Conservation (phyloP, 306 rosid genomes). For the Rosa multiflora region DNA sequence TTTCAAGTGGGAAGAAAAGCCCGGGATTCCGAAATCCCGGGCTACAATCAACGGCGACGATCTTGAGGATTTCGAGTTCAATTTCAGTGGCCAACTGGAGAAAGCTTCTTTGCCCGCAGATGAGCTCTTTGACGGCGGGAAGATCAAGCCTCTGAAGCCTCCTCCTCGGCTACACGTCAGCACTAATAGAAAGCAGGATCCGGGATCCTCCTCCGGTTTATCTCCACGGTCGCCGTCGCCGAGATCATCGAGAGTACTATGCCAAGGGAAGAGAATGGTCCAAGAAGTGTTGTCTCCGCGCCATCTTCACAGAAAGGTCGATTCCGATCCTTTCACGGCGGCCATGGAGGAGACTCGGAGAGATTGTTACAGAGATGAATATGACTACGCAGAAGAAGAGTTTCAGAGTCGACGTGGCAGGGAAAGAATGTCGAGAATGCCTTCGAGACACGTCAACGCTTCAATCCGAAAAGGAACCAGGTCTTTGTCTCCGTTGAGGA, state of each 20-base stretch:
- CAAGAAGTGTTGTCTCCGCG: slow-evolving; percentile 47
- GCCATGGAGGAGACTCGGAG: slow-evolving; percentile 42
- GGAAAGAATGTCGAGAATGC: slow-evolving; percentile 25
- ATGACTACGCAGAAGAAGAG: not conserved
- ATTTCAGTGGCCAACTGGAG: slow-evolving; percentile 53
- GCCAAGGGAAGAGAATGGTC: slow-evolving; percentile 38
- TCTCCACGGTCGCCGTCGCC: slow-evolving; percentile 30
- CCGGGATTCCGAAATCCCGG: slow-evolving; percentile 50
- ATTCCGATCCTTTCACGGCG: slow-evolving; percentile 50
- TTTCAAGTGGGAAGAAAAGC: slow-evolving; percentile 60
- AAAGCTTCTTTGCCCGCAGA: slow-evolving; percentile 56
- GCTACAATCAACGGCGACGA: not conserved
- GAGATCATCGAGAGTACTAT: slow-evolving; percentile 32
- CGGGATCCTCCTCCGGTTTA: not conserved
- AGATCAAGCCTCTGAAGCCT: slow-evolving; percentile 66
- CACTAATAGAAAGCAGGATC: not conserved
- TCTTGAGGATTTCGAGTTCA: slow-evolving; percentile 53
- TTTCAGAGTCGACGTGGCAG: slow-evolving; percentile 42
- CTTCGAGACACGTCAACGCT: slow-evolving; percentile 5
- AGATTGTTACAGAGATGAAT: not conserved
- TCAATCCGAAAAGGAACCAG: slow-evolving; percentile 54
- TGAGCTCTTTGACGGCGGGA: slow-evolving; percentile 79
- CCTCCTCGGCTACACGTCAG: slow-evolving; percentile 43
- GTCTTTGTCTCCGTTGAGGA: slow-evolving; percentile 73
- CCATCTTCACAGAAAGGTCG: slow-evolving; percentile 20